Percentiles rank a stretch among this genome's conserved stretches.
These are phyloP conservation scores for Colletotrichum higginsianum DNA, from an alignment of 2,329 filamentous ascomycete genomes.

Conservation along the genomic window DNA sequence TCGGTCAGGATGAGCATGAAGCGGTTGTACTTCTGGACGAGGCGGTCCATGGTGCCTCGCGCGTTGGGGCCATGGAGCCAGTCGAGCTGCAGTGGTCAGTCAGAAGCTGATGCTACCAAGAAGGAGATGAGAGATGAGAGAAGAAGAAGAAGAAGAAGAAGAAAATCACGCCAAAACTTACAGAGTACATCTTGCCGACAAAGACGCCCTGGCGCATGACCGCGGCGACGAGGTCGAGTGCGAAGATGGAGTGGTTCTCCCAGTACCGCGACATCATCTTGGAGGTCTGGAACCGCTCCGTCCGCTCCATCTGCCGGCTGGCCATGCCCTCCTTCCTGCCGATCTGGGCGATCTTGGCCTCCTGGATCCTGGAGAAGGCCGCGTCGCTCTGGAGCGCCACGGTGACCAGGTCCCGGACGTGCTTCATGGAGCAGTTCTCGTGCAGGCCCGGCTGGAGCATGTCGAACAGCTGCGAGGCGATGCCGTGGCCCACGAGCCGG, in stretches of 20 bases:
- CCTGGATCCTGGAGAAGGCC: constrained; percentile 1
- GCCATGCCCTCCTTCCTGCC: constrained; percentile 55
- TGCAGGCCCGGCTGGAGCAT: constrained; percentile 52
- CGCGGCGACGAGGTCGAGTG: constrained; percentile 75
- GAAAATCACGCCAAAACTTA: constrained; percentile 26
- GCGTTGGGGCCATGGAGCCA: constrained; percentile 83
- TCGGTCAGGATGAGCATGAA: constrained; percentile 73
- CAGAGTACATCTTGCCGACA: constrained; percentile 79
- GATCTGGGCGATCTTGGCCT: not conserved
- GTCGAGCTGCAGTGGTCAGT: constrained; percentile 65
- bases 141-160: not conserved
- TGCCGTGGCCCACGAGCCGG: constrained; percentile 63
- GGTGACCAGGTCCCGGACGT: constrained; percentile 67
- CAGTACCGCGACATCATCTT: constrained; percentile 81
- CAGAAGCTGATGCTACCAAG: not conserved
- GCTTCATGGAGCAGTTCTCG: constrained; percentile 61
- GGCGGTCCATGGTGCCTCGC: constrained; percentile 73
- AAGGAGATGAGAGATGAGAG: not conserved
- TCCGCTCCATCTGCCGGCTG: not conserved
- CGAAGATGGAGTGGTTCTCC: constrained; percentile 76
- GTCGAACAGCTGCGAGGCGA: constrained; percentile 59
- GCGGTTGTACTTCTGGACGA: constrained; percentile 75
- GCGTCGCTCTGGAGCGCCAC: constrained; percentile 55
- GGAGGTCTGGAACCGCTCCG: constrained; percentile 55
- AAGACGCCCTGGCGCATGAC: constrained; percentile 78